Base-by-base conservation (phyloP, 176 grass and related monocot species). In the Musa schizocarpa region DNA sequence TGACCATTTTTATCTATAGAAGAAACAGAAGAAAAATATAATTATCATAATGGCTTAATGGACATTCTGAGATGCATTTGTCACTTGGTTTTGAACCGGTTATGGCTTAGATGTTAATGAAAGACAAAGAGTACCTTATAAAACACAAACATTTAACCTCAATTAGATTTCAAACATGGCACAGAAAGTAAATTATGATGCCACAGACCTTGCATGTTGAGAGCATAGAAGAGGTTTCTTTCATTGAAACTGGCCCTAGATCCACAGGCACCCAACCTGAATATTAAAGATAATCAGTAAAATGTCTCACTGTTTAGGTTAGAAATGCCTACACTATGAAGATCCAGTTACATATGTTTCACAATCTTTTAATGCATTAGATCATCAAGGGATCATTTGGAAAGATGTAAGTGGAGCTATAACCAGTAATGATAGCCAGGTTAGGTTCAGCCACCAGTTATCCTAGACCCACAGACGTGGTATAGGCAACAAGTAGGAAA, bases 231-330 rank as follows among this genome's bases (percentile, higher is more conserved):
- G 88, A 88, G 75, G 85, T 74, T 83, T 78, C 88, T 83, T 89
- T 87, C 79, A 91, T 76, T 64, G 94, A 83, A 56, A 75, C 85
- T 85, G 94, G 94, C 34, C 94, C 94, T 85, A 93, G 87, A 83
- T 98, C 90, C 74, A 71, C 70, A 73, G 94, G 94, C 69, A 80
- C 83, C 90, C 86, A 98, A 27, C 84, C 94, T 88, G 81, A 87
- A 54, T 52, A 75, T 76, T 51, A 78, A 74, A 70, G 62, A 52
- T 22, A 8, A 54, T 64, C 52, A 81, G 50, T 56, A 54, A 24
- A 68, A 63, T 13, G 14, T 24, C 11, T 56, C 9, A 56, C 11
- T 56, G 9, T 13, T 14, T 56, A 13, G 9, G 54, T 56, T 56
- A 14, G 9, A 14, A 56, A 17, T 16, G 54, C 54, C 2, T 56